These are phyloP conservation scores for Scheffersomyces coipomensis DNA, from an alignment of 805 yeast genomes.

Conservation along the genomic window DNA sequence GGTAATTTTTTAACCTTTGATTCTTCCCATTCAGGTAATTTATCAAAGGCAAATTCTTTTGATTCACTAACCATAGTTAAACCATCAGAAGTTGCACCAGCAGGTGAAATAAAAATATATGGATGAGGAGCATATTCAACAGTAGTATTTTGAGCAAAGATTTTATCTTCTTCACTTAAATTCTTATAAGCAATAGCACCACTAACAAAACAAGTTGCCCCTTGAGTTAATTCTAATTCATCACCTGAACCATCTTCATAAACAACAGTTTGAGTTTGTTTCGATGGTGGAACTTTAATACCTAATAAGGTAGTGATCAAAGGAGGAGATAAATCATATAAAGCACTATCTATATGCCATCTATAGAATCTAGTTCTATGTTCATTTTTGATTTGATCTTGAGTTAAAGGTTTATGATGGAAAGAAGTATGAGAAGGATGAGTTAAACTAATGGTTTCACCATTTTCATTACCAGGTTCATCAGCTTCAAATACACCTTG, in stretches of 20 bases:
- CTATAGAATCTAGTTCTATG: conserved; percentile 81
- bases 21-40: conserved; percentile 83
- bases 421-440: conserved; percentile 85
- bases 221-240: conserved; percentile 66
- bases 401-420: conserved; percentile 65
- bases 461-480: conserved; percentile 58
- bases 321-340: conserved; percentile 84
- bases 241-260: conserved; percentile 62
- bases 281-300: conserved; percentile 69
- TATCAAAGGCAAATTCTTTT: conserved; percentile 62
- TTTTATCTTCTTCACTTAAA: conserved; percentile 67
- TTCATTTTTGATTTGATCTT: conserved; percentile 57
- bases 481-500: conserved; percentile 66
- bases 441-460: conserved; percentile 59
- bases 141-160: conserved; percentile 71
- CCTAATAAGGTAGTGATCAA: conserved; percentile 83
- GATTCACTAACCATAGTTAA: conserved; percentile 82
- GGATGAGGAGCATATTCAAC: conserved; percentile 94
- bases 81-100: conserved; percentile 83
- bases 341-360: conserved; percentile 93
- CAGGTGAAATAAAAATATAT: conserved; percentile 77
- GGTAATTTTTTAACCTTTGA: conserved; percentile 76
- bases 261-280: conserved; percentile 60
- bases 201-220: conserved; percentile 86
- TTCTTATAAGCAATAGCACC: conserved; percentile 77